Evolutionary conservation across 2,329 filamentous ascomycete genomes (phyloP), one percentile per base, ranked within the genome.

Genomic region (Talaromyces sp.): DNA sequence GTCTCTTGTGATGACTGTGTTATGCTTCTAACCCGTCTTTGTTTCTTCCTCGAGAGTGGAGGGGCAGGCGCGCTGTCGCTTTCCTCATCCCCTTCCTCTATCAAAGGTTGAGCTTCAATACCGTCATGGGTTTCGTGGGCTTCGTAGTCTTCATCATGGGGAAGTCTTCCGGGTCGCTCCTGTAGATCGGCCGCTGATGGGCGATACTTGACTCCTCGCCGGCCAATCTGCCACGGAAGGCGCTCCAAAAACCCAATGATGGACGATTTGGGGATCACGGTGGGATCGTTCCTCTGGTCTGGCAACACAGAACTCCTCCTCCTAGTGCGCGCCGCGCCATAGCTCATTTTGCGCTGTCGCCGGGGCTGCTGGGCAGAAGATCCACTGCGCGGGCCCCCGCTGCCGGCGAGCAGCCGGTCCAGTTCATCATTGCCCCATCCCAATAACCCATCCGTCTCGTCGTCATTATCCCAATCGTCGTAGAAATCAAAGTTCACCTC

Each of bases 401-500:
- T 88, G 5, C 89, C 89, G 10, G 89, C 90, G 57, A 96, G 78
- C 65, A 97, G 77, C 57, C 91, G 83, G 73, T 96, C 94, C 79
- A 96, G 87, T 72, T 96, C 92, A 69, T 96, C 92, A 67, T 85
- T 87, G 44, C 89, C 88, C 90, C 92, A 96, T 53, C 86, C 88
- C 58, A 93, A 78, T 55, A 94, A 75, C 44, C 87, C 83, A 36
- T 80, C 81, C 57, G 85, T 83, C 33, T 68, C 70, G 61, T 87
- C 84, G 60, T 86, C 83, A 53, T 84, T 82, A 64, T 96, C 92
- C 94, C 94, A 98, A 76, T 97, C 94, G 76, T 97, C 94, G 79
- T 98, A 98, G 74, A 98, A 98, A 75, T 97, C 94, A 73, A 98
- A 98, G 70, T 86, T 93, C 69, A 90, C 86, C 76, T 97, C 93